Evolutionary conservation across 2,329 filamentous ascomycete species (phyloP).

Genomic region (Lecanosticta acicola): DNA sequence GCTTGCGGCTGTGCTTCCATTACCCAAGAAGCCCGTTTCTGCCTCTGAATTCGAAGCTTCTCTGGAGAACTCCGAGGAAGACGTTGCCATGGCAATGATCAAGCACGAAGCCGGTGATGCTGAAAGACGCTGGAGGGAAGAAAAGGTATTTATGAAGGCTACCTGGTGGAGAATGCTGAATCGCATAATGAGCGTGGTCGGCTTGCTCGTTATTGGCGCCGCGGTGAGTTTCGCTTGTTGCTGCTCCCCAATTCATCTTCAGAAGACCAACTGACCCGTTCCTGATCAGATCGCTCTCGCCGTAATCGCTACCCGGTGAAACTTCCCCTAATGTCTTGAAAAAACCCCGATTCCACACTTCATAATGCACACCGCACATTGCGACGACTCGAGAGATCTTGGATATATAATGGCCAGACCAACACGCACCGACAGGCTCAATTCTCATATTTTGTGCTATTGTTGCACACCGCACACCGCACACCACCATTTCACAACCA

Average conservation of each 20-base stretch:
- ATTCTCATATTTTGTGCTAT: too few relatives aligned
- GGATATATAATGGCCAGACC: too few relatives aligned
- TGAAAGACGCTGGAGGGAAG: conserved; percentile 29
- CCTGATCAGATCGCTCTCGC: conserved; percentile 31
- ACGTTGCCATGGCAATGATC: conserved; percentile 27
- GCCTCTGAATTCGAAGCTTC: conserved; percentile 22
- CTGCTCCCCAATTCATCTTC: background rate
- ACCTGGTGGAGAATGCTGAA: conserved; percentile 36
- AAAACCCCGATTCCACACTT: too few relatives aligned
- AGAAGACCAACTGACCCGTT: conserved; percentile 1
- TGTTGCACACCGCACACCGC: too few relatives aligned
- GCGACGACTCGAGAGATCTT: too few relatives aligned
- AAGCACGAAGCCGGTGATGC: conserved; percentile 28
- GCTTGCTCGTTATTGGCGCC: conserved; percentile 31
- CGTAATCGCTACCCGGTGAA: conserved; percentile 28
- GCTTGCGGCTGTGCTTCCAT: conserved; percentile 31
- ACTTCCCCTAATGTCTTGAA: background rate
- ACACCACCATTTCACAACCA: too few relatives aligned
- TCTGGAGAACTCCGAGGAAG: conserved; percentile 21
- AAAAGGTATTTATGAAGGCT: conserved; percentile 31
- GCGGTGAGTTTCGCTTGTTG: conserved; percentile 26
- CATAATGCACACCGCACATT: too few relatives aligned
- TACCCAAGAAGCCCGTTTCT: conserved; percentile 25
- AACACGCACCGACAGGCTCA: too few relatives aligned
- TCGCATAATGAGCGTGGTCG: conserved; percentile 35